Base-by-base conservation (phyloP, 2,329 filamentous ascomycete genomes). In the Penicillium aurantiogriseum region DNA sequence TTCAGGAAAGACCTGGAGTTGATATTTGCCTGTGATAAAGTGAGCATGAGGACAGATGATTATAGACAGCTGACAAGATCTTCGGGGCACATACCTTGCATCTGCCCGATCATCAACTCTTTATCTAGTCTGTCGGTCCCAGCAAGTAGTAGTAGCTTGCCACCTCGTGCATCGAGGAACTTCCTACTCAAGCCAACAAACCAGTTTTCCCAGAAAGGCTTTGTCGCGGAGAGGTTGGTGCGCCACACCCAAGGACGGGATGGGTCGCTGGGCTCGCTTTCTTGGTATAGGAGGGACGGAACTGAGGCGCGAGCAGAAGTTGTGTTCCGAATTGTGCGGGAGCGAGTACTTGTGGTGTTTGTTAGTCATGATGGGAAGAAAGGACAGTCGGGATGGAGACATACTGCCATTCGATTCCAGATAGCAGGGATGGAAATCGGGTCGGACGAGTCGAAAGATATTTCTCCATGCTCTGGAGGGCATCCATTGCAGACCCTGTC, bases 201-300 rank as follows among this genome's bases (percentile, higher is more conserved):
- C 93, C 93, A 99, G 63, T 86, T 89, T 73, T 94, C 88, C 93
- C 93, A 99, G 74, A 92, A 97, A 0, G 89, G 86, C 69, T 95
- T 89, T 9, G 94, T 97, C 38, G 85, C 85, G 0, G 83, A 85
- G 27, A 97, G 81, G 70, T 97, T 87, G 3, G 94, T 97, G 63
- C 87, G 83, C 94, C 94, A 99, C 56, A 83, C 82, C 89, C 90
- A 95, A 2, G 84, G 81, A 49, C 82, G 77, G 17, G 76, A 71
- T 21, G 69, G 64, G 54, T 76, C 71, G 10, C 64, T 54, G 6
- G 69, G 66, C 3, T 65, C 51, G 5, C 63, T 57, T 71, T 82
- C 72, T 51, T 82, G 76, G 3, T 77, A 79, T 53, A 97, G 77
- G 13, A 99, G 77, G 2, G 88, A 88, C 0, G 94, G 94, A 11